Conservation (phyloP, 306 rosid genomes). For the Cucumis melo region DNA sequence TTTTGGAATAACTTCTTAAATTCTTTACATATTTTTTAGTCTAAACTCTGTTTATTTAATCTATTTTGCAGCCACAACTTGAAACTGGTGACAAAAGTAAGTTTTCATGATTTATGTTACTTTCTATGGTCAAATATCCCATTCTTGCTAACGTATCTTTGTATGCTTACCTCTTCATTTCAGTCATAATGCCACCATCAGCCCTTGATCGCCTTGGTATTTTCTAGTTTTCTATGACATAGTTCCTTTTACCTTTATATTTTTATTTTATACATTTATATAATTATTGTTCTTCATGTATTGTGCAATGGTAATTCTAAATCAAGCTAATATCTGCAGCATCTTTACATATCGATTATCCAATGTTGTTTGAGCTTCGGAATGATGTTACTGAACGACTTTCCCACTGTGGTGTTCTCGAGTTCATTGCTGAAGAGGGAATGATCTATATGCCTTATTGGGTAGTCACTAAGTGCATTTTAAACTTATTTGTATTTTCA, state of each 20-base stretch:
- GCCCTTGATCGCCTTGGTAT: slow-evolving; percentile 97
- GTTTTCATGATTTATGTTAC: slow-evolving; percentile 10
- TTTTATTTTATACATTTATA: background rate
- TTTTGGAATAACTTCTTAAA: background rate
- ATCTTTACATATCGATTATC: slow-evolving; percentile 92
- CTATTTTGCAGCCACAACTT: slow-evolving; percentile 75
- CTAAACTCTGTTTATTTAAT: slow-evolving; percentile 1
- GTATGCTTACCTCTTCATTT: slow-evolving; percentile 8
- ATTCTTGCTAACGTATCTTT: slow-evolving; percentile 7
- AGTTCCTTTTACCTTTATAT: background rate
- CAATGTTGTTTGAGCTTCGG: slow-evolving; percentile 90
- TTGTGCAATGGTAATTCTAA: slow-evolving; percentile 13
- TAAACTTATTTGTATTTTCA: background rate
- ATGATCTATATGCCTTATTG: slow-evolving; percentile 99
- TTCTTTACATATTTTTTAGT: background rate
- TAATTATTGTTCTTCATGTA: background rate
- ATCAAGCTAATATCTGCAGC: slow-evolving; percentile 38
- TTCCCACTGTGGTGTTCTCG: slow-evolving; percentile 96
- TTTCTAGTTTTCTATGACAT: background rate
- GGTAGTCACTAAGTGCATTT: slow-evolving; percentile 28
- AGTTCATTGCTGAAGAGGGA: slow-evolving; percentile 98
- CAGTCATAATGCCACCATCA: slow-evolving; percentile 99
- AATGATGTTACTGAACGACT: slow-evolving; percentile 55
- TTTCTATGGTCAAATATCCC: background rate
- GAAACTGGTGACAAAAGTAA: slow-evolving; percentile 97